Evolutionary conservation across 202 grass and related monocot genomes (phyloP), one percentile per base, ranked within the genome.

Genomic region (Saccharum hybrid): DNA sequence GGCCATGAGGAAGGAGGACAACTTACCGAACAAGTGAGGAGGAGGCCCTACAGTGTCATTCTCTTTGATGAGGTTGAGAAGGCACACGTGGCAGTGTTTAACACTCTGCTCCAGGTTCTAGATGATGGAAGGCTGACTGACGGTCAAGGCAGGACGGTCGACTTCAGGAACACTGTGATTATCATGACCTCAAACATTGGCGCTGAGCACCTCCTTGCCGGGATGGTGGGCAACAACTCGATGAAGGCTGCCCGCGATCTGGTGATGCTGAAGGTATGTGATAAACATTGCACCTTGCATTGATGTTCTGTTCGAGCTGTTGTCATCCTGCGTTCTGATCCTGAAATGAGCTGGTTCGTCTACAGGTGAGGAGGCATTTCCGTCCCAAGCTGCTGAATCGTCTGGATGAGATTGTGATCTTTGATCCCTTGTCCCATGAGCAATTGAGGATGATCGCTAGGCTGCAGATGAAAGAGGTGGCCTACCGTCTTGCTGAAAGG

Each of bases 141-240:
- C 34, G 89, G 95, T 5, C 92, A 95, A 81, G 95, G 95, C 42
- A 59, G 92, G 59, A 95, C 95, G 0, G 95, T 98, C 6, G 95
- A 98, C 82, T 98, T 93, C 83, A 85, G 87, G 59, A 98, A 98
- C 85, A 91, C 95, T 0, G 92, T 98, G 11, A 95, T 98, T 48
- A 98, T 98, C 85, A 93, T 98, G 95, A 98, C 95, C 4, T 98
- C 95, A 28, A 98, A 98, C 83, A 87, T 98, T 21, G 92, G 95
- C 10, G 95, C 95, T 13, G 90, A 98, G 61, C 88, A 93, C 71
- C 92, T 98, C 49, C 92, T 95, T n/a, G 88, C 90, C 6, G 92
- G 89, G 42, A 98, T 98, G 92, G 85, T 91, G 1, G 92, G 95
- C 16, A 83, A 94, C 38, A 88, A 91, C 61, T 91, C 95, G 1